Evolutionary conservation across 2,329 filamentous ascomycete species (phyloP).

Genomic region (Mariannaea sp.): DNA sequence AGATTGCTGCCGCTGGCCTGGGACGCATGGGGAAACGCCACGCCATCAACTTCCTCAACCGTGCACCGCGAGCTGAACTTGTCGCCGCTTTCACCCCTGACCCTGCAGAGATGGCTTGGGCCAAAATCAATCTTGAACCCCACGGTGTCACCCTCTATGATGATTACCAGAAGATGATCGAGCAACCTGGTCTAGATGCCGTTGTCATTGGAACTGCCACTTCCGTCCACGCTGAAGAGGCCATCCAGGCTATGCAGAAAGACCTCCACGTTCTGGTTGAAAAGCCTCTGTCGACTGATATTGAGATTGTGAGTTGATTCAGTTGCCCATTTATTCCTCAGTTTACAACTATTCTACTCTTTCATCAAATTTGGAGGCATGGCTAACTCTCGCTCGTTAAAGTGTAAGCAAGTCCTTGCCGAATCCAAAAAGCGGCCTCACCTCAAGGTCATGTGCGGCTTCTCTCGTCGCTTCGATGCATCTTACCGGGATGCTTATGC

Average conservation of each 20-base stretch:
- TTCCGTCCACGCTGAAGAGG: conserved; percentile 61
- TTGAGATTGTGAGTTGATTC: conserved; percentile 55
- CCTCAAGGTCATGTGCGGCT: conserved; percentile 60
- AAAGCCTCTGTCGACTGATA: conserved; percentile 62
- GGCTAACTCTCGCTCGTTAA: conserved; percentile 50
- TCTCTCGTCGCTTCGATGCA: conserved; percentile 55
- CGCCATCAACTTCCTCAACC: conserved; percentile 53
- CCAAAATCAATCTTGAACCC: conserved; percentile 48
- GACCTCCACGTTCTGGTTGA: conserved; percentile 63
- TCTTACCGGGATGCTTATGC: conserved; percentile 64
- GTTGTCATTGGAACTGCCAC: conserved; percentile 50
- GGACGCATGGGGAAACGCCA: conserved; percentile 60
- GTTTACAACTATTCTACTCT: conserved; percentile 44
- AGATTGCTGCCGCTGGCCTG: conserved; percentile 54
- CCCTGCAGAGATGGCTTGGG: conserved; percentile 50
- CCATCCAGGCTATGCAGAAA: conserved; percentile 58
- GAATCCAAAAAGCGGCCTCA: conserved; percentile 46
- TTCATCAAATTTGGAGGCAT: neutral
- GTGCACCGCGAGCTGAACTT: conserved; percentile 52
- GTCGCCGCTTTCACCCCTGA: conserved; percentile 56
- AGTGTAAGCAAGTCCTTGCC: conserved; percentile 12
- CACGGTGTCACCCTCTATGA: conserved; percentile 51
- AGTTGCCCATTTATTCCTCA: conserved; percentile 38
- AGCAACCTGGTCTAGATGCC: conserved; percentile 44
- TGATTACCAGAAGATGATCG: conserved; percentile 53